A percentile compares a stretch with the other conserved stretches of the same genome.
phyloP scores from a whole-genome alignment of 2,329 filamentous ascomycete species.

The Fusarium sp. region DNA sequence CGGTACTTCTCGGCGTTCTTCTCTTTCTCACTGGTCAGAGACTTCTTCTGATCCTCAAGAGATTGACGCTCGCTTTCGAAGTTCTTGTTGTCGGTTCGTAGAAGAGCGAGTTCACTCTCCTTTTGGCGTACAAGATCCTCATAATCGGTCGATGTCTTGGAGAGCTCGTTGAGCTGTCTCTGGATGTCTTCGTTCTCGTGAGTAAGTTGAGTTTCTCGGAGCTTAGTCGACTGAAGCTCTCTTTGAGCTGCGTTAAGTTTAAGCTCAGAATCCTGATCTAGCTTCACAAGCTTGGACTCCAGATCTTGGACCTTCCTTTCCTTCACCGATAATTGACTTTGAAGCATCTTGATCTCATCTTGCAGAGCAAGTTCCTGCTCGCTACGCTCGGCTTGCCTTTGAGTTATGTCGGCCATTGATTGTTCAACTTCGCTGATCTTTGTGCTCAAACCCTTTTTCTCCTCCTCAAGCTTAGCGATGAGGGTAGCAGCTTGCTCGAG shows the following conservation, averaged over 20 bases:
- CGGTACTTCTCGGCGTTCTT: conserved; percentile 80
- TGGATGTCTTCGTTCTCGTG: conserved; percentile 87
- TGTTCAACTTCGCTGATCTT: conserved; percentile 77
- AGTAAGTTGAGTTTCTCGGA: conserved; percentile 79
- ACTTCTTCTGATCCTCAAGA: conserved; percentile 82
- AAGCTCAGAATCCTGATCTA: conserved; percentile 89
- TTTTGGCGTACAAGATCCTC: conserved; percentile 94
- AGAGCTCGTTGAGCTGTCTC: conserved; percentile 86
- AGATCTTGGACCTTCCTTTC: conserved; percentile 91
- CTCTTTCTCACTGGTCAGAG: conserved; percentile 80
- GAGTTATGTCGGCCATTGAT: conserved; percentile 77
- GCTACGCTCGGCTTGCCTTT: conserved; percentile 77
- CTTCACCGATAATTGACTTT: conserved; percentile 89
- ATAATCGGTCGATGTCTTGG: conserved; percentile 92
- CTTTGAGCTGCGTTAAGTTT: conserved; percentile 83
- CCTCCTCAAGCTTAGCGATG: conserved; percentile 85
- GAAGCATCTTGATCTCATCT: conserved; percentile 89
- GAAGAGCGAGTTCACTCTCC: conserved; percentile 88
- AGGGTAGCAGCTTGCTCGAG: conserved; percentile 92
- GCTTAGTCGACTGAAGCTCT: conserved; percentile 79
- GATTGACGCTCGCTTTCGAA: conserved; percentile 82
- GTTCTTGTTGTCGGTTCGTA: conserved; percentile 86
- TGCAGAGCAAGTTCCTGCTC: conserved; percentile 80
- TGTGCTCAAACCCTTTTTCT: conserved; percentile 80
- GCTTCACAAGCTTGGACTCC: conserved; percentile 83